Evolutionary conservation across 1,139 yeast species (phyloP).

Genomic region (Candida smagusa): DNA sequence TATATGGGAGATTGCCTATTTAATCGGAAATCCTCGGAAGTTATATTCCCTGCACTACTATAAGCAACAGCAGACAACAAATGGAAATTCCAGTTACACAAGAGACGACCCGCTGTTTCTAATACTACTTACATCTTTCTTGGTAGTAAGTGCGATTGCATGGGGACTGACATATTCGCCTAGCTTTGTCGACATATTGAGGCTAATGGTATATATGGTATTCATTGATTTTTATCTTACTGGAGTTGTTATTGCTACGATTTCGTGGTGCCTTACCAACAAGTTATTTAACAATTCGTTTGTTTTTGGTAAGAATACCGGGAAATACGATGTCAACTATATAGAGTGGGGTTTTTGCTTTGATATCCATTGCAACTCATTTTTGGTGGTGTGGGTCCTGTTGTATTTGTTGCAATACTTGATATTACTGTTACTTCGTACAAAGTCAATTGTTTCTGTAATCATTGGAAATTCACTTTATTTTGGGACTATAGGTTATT

Average conservation of each 20-base stretch:
- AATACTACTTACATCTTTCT: conserved; percentile 60
- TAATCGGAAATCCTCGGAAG: conserved; percentile 71
- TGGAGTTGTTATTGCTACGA: conserved; percentile 66
- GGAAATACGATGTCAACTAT: conserved; percentile 42
- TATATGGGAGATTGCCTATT: conserved; percentile 80
- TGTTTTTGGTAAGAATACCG: conserved; percentile 28
- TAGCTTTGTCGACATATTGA: conserved; percentile 53
- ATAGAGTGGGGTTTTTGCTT: conserved; percentile 94
- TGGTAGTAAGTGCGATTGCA: conserved; percentile 74
- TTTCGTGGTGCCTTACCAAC: conserved; percentile 72
- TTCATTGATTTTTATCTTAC: conserved; percentile 73
- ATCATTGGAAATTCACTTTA: conserved; percentile 78
- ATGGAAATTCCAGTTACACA: conserved; percentile 52
- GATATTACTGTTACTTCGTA: conserved; percentile 66
- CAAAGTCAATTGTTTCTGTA: conserved; percentile 58
- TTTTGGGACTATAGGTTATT: conserved; percentile 68
- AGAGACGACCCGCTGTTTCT: conserved; percentile 91
- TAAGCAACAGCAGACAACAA: conserved; percentile 44
- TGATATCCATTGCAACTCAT: conserved; percentile 89
- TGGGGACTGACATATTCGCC: conserved; percentile 89
- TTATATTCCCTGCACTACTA: conserved; percentile 81
- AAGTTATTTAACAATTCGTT: conserved; percentile 49
- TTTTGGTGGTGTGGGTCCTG: conserved; percentile 74
- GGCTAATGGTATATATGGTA: conserved; percentile 77
- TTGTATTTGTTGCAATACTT: conserved; percentile 76